phyloP scores from a whole-genome alignment of 208 protist genomes.

The Leishmania turanica region DNA sequence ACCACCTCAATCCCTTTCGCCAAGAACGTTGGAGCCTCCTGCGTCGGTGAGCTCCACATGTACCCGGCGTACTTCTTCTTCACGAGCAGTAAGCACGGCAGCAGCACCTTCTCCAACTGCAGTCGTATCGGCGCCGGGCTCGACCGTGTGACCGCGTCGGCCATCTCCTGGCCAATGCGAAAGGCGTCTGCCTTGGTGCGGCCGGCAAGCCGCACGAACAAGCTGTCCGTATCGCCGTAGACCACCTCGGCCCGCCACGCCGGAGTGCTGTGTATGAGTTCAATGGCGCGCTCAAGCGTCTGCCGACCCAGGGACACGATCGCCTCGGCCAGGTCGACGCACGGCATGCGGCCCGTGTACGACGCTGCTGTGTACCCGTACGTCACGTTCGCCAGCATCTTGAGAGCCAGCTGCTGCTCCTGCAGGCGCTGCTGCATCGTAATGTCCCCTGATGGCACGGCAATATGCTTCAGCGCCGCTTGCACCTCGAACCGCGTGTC shows the following conservation, averaged over 20 bases:
- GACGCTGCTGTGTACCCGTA: slow-evolving; percentile 99
- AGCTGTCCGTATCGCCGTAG: slow-evolving; percentile 99
- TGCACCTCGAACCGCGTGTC: slow-evolving; percentile 87
- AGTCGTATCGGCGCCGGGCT: slow-evolving; percentile 97
- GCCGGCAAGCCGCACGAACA: slow-evolving; percentile 95
- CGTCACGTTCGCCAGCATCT: slow-evolving; percentile 99
- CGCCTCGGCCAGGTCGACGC: slow-evolving; percentile 94
- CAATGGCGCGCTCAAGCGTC: slow-evolving; percentile 98
- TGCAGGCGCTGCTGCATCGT: slow-evolving; percentile 83
- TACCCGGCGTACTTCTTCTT: slow-evolving; percentile 99
- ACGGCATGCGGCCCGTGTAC: slow-evolving; percentile 98
- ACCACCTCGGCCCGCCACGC: slow-evolving; percentile 96
- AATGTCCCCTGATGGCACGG: slow-evolving; percentile 42
- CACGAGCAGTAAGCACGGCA: slow-evolving; percentile 99
- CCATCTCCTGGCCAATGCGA: slow-evolving; percentile 71
- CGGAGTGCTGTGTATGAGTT: slow-evolving; percentile 95
- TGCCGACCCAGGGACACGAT: slow-evolving; percentile 98
- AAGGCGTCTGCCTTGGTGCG: slow-evolving; percentile 70
- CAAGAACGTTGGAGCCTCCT: slow-evolving; percentile 96
- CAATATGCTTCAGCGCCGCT: slow-evolving; percentile 69
- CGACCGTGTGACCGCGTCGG: slow-evolving; percentile 92
- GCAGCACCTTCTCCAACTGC: slow-evolving; percentile 99
- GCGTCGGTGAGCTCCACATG: slow-evolving; percentile 95
- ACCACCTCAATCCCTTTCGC: slow-evolving; percentile 99
- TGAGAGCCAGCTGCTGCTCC: slow-evolving; percentile 98